A percentile compares a stretch with the other conserved stretches of the same genome.
phyloP scores from a whole-genome alignment of 164 flowering plant species.

The Aristolochia californica region DNA sequence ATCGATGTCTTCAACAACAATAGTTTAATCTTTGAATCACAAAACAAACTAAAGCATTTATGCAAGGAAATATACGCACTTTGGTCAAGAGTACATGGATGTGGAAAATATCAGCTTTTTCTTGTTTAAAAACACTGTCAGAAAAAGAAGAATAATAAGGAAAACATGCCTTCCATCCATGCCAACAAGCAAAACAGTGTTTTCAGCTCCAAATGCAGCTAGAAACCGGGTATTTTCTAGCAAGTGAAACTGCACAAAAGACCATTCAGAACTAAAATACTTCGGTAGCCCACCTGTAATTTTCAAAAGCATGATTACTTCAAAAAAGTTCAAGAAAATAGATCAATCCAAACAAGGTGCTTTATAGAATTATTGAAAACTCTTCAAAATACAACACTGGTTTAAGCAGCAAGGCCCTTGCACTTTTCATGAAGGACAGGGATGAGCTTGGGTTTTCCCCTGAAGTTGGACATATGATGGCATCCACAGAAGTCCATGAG shows the following conservation, averaged over 20 bases:
- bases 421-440: slow-evolving; percentile 89
- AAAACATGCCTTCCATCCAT: slow-evolving; percentile 80
- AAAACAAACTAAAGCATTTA: too few relatives aligned
- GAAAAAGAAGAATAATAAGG: too few relatives aligned
- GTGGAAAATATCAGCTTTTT: too few relatives aligned
- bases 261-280: slow-evolving; percentile 94
- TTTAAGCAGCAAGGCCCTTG: slow-evolving; percentile 1
- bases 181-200: slow-evolving; percentile 56
- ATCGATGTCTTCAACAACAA: too few relatives aligned
- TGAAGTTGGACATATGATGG: slow-evolving; percentile 46
- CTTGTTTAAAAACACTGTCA: too few relatives aligned
- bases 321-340: neutral
- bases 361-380: neutral
- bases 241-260: slow-evolving; percentile 78
- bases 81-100: too few relatives aligned
- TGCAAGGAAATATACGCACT: too few relatives aligned
- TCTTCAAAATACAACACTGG: neutral
- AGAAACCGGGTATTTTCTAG: slow-evolving; percentile 48
- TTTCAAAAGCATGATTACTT: too few relatives aligned
- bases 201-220: slow-evolving; percentile 80
- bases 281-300: slow-evolving; percentile 72
- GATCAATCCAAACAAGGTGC: neutral
- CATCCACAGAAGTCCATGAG: slow-evolving; percentile 53
- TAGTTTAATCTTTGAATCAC: too few relatives aligned
- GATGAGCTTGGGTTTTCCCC: slow-evolving; percentile 74